Percentiles rank a stretch among this genome's conserved stretches.
Evolutionary conservation across 1,139 yeast genomes (phyloP).

Genomic region (Starmera stellimalicola): DNA sequence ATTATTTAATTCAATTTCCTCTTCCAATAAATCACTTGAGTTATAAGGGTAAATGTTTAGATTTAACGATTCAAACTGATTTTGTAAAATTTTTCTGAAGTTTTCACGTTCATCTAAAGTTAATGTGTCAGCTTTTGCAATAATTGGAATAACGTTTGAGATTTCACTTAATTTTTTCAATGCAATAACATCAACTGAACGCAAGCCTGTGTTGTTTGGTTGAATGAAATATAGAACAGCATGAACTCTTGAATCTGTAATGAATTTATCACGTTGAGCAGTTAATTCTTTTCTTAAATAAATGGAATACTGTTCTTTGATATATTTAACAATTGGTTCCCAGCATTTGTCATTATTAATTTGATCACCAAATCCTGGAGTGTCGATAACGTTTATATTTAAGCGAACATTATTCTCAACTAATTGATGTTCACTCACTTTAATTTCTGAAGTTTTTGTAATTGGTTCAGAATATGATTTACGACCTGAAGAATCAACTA

Average conservation of each 20-base stretch:
- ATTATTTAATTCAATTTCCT: slow-evolving; percentile 68
- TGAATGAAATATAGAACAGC: slow-evolving; percentile 85
- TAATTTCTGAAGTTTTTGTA: slow-evolving; percentile 83
- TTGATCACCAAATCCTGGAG: slow-evolving; percentile 98
- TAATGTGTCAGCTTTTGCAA: slow-evolving; percentile 86
- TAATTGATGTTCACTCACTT: slow-evolving; percentile 59
- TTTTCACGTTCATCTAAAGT: slow-evolving; percentile 76
- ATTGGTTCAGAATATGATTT: slow-evolving; percentile 50
- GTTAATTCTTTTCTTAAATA: slow-evolving; percentile 92
- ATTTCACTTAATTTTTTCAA: slow-evolving; percentile 81
- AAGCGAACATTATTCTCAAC: slow-evolving; percentile 82
- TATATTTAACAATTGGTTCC: slow-evolving; percentile 94
- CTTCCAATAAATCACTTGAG: slow-evolving; percentile 62
- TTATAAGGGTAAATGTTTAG: slow-evolving; percentile 86
- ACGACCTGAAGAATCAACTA: slow-evolving; percentile 70
- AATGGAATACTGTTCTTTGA: slow-evolving; percentile 92
- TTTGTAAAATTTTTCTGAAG: slow-evolving; percentile 68
- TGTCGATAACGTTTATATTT: slow-evolving; percentile 81
- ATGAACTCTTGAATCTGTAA: slow-evolving; percentile 90
- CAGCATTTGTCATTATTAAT: slow-evolving; percentile 92
- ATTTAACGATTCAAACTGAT: slow-evolving; percentile 65
- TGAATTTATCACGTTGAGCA: slow-evolving; percentile 81
- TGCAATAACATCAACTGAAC: slow-evolving; percentile 74
- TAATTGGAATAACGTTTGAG: slow-evolving; percentile 90
- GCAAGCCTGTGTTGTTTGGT: slow-evolving; percentile 78